Percentiles rank a stretch among this genome's conserved stretches.
Evolutionary conservation across 768 basidiomycete species (phyloP).

Genomic region (Hygrocybe coccinea): DNA sequence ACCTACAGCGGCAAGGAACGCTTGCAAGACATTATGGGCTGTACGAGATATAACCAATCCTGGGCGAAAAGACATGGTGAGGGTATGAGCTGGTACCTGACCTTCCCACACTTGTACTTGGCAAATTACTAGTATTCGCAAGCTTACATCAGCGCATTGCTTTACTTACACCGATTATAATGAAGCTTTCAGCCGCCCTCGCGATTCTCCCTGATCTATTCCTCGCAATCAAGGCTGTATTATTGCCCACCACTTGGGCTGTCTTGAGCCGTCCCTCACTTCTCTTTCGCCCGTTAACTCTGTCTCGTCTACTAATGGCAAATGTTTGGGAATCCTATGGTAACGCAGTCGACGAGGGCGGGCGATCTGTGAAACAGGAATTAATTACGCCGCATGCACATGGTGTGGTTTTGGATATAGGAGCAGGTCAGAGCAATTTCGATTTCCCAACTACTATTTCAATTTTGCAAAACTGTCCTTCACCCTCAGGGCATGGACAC

Average conservation of each 20-base stretch:
- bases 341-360: constrained; percentile 41
- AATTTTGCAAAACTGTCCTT: no score
- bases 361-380: constrained; percentile 35
- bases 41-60: background rate
- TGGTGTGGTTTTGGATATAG: constrained; percentile 63
- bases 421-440: constrained; percentile 48
- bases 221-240: constrained; percentile 33
- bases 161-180: no score
- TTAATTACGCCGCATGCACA: constrained; percentile 52
- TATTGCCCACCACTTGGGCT: constrained; percentile 43
- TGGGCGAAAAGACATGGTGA: background rate
- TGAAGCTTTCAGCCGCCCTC: constrained; percentile 46
- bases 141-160: background rate
- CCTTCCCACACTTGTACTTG: background rate
- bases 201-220: constrained; percentile 41
- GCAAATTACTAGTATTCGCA: background rate
- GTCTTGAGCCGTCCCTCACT: constrained; percentile 40
- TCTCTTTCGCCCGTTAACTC: constrained; percentile 37
- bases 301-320: constrained; percentile 56
- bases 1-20: constrained; percentile 56
- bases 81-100: background rate
- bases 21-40: constrained; percentile 26
- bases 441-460: no score
- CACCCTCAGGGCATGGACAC: constrained; percentile 67
- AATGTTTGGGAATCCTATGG: constrained; percentile 54